A percentile compares a stretch with the other conserved stretches of the same genome.
Evolutionary conservation across 1,139 yeast genomes (phyloP).

Genomic region (Sugiyamaella sp.): DNA sequence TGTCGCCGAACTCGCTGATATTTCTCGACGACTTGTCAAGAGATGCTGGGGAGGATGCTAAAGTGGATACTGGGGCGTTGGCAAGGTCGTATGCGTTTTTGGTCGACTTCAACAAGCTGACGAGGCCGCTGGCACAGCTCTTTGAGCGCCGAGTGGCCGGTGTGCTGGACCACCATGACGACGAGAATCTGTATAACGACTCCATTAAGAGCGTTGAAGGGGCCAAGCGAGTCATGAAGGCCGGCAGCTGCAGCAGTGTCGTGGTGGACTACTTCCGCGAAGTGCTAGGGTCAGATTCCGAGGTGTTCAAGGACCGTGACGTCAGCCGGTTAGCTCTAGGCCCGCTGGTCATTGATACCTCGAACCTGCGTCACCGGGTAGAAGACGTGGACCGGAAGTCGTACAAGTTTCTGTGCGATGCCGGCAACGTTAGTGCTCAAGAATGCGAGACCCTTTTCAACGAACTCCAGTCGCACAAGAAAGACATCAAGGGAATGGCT

Average conservation of each 20-base stretch:
- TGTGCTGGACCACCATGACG: conserved; percentile 87
- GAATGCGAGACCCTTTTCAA: conserved; percentile 42
- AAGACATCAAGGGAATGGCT: conserved; percentile 62
- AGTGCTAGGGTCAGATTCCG: conserved; percentile 18
- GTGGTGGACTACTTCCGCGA: conserved; percentile 64
- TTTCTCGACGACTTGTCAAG: conserved; percentile 72
- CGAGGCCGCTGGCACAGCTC: conserved; percentile 50
- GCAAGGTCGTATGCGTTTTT: conserved; percentile 51
- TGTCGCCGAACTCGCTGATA: conserved; percentile 55
- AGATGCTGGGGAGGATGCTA: no score
- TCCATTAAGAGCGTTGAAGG: conserved; percentile 37
- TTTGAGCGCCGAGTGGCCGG: conserved; percentile 51
- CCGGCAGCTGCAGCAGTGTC: conserved; percentile 81
- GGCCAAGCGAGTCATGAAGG: conserved; percentile 62
- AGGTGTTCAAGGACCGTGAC: conserved; percentile 37
- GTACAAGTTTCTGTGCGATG: conserved; percentile 42
- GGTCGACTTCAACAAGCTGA: conserved; percentile 82
- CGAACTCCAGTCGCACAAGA: conserved; percentile 57
- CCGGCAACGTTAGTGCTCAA: conserved; percentile 4
- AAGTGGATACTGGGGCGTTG: not conserved
- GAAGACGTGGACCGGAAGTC: conserved; percentile 58
- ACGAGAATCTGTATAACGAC: conserved; percentile 54
- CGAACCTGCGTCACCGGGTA: conserved; percentile 60
- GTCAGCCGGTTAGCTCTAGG: conserved; percentile 57
- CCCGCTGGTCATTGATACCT: conserved; percentile 75